Base-by-base conservation (phyloP, 139 green algal species). In the Coelastrella sp. region DNA sequence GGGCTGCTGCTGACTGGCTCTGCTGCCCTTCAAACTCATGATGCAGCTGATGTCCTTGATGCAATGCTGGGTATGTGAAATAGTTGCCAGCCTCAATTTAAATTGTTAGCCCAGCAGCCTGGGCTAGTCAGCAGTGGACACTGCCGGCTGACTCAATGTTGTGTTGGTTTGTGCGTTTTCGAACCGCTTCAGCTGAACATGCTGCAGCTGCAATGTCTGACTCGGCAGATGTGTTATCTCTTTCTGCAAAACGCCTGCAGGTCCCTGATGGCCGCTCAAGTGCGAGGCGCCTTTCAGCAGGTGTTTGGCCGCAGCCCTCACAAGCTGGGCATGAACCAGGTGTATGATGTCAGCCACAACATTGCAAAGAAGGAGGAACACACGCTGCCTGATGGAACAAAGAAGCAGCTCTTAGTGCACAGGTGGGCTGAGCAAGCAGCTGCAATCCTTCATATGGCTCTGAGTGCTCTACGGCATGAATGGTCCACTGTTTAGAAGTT, bases 301-400 rank as follows among this genome's bases (percentile, higher is more conserved):
- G 82, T 97, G 70, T 98, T 98, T 84, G 91, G 94, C n/a, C 86
- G 90, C 20, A 94, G 92, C 8, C 92, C 96, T 11, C 95, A 97
- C 61, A 96, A 99, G n/a, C 86, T 99, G 89, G 97, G 98, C 93
- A 98, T 99, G 97, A 94, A 99, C 74, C 91, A 98, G 12, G 95
- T 99, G 57, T 99, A 99, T 84, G 97, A 99, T 91, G 97, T 99
- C 0, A 76, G 60, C 24, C 97, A 98, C 92, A 99, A 99, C 94
- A 98, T 98, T 88, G 97, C 97, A 70, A 98, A 98, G 94, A 92
- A 97, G 22, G 97, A 99, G 93, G 92, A 97, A 89, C 97, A 99
- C 92, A 78, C 96, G 84, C 95, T 99, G 61, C 81, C 57, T 25
- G 95, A 98, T 85, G 96, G 96, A 10, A 66, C 94, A 89, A 82